phyloP scores from a whole-genome alignment of 1,284 basidiomycete species.

The Ceratobasidium sp. region DNA sequence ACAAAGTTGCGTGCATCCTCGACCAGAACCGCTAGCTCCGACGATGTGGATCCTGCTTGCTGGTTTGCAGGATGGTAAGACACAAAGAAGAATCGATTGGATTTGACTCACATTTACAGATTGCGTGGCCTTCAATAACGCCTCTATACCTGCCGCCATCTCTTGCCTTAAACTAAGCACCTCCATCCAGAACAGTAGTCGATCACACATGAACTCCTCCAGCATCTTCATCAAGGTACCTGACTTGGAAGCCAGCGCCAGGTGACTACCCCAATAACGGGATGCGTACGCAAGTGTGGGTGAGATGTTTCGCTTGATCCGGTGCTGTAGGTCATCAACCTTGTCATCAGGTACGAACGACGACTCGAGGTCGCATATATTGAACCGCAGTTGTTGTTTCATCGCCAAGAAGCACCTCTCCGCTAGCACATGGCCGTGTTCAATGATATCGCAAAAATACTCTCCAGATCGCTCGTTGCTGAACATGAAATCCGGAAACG shows the following conservation, averaged over 20 bases:
- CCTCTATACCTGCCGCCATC: background rate
- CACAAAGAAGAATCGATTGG: too few relatives aligned
- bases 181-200: slow-evolving; percentile 18
- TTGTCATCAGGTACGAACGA: background rate
- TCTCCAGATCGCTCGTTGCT: background rate
- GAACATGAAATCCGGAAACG: slow-evolving; percentile 17
- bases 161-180: background rate
- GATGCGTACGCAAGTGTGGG: background rate
- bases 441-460: background rate
- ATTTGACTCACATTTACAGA: background rate
- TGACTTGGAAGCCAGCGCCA: background rate
- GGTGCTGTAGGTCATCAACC: background rate
- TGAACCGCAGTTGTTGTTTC: slow-evolving; percentile 3
- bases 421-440: background rate
- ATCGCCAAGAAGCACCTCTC: background rate
- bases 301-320: background rate
- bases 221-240: background rate
- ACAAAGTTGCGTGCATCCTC: slow-evolving; percentile 12
- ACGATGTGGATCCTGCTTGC: background rate
- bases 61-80: background rate
- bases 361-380: slow-evolving; percentile 13
- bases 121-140: background rate
- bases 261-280: slow-evolving; percentile 10
- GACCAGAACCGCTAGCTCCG: background rate
- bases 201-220: background rate